Conservation (phyloP, 2,329 filamentous ascomycete genomes). For the Dendrostoma leiphaemia region DNA sequence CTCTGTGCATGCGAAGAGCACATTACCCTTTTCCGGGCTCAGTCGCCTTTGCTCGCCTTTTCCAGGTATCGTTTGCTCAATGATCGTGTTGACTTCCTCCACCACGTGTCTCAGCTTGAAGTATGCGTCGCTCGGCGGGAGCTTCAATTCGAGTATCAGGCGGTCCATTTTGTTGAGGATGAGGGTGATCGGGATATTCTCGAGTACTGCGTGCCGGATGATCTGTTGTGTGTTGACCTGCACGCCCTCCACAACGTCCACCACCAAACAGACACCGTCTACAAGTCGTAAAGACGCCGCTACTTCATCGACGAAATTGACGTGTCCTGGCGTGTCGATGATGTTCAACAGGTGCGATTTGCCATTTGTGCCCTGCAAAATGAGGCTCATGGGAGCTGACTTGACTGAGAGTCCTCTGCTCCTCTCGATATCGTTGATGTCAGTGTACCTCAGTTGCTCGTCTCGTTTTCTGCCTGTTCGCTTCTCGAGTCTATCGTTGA, state of each 20-base stretch:
- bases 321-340: conserved; percentile 93
- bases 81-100: conserved; percentile 95
- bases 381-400: conserved; percentile 88
- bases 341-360: conserved; percentile 97
- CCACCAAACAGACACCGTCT: conserved; percentile 88
- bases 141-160: conserved; percentile 87
- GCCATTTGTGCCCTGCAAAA: conserved; percentile 81
- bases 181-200: conserved; percentile 83
- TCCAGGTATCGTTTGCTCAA: conserved; percentile 82
- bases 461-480: conserved; percentile 78
- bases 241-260: conserved; percentile 98
- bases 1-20: conserved; percentile 89
- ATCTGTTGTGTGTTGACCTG: conserved; percentile 96
- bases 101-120: conserved; percentile 99
- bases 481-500: conserved; percentile 74
- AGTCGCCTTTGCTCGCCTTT: conserved; percentile 76
- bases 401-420: conserved; percentile 92
- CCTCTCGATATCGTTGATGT: conserved; percentile 84
- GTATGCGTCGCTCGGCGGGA: conserved; percentile 93
- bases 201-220: conserved; percentile 90
- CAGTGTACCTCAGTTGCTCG: conserved; percentile 92
- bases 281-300: conserved; percentile 82
- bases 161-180: conserved; percentile 98
- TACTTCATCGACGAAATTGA: conserved; percentile 98
- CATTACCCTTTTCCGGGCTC: conserved; percentile 95